Base-by-base conservation (phyloP, 2,329 filamentous ascomycete genomes). In the Conoideocrella luteorostrata region DNA sequence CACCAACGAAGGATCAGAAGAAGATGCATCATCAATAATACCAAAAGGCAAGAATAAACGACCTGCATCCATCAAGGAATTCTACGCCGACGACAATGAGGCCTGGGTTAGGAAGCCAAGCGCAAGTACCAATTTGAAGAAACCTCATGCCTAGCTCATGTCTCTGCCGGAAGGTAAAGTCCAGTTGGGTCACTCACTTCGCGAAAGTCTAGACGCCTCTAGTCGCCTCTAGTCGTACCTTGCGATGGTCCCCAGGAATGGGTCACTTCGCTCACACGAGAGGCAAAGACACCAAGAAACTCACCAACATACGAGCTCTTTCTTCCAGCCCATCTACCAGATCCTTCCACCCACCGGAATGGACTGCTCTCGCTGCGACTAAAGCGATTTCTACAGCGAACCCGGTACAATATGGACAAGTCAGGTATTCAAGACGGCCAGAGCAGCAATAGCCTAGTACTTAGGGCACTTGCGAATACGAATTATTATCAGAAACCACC, bases 191-290 rank as follows among this genome's bases (percentile, higher is more conserved):
- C 68, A 77, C 15, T 65, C 66, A 4, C 71, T 97, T 18, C 79
- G 82, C 42, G 62, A 74, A 11, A 71, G 77, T 5, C 72, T 91
- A 34, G 63, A 65, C 45, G 80, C 81, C 10, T 64, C 78, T n/a
- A n/a, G n/a, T n/a, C n/a, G n/a, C n/a, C n/a, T n/a, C n/a, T 5
- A 83, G 75, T 46, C 74, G 97, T 34, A 85, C 81, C 1, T 75
- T 98, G 17, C 86, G 84, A 55, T 97, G 89, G 86, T 88, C 84
- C 1, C 85, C 91, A 1, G 84, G 83, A 12, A 74, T 95, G 2
- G 91, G 93, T 7, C 88, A 98, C 61, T 86, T 95, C 56, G 90
- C 86, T 54, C 90, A 97, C 60, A 77, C 97, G 54, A 93, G 84
- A 63, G 88, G 88, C 26, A 90, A 86, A 60, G 85, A 93, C 55